These are phyloP conservation scores for Triangularia setosa DNA, from an alignment of 2,329 filamentous ascomycete species.

Conservation along the genomic window DNA sequence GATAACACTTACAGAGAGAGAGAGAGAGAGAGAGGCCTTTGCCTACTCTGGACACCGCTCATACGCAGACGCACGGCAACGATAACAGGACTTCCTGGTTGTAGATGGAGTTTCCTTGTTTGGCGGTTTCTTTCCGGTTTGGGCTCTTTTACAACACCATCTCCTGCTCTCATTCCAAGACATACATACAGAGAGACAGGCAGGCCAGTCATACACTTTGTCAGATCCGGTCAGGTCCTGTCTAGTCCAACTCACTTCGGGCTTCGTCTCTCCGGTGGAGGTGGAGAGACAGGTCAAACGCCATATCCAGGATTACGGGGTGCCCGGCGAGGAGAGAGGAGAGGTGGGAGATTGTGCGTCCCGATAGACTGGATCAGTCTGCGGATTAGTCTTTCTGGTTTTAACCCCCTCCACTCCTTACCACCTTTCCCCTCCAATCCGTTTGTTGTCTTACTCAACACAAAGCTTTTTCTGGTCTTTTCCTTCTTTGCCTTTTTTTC, in stretches of 20 bases:
- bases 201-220: neutral
- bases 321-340: neutral
- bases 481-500: neutral
- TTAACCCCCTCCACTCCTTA: neutral
- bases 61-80: neutral
- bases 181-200: neutral
- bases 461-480: neutral
- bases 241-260: neutral
- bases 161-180: neutral
- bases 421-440: neutral
- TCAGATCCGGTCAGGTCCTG: neutral
- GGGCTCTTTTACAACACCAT: slow-evolving; percentile 1
- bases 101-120: neutral
- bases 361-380: slow-evolving; percentile 10
- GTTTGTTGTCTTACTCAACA: slow-evolving; percentile 6
- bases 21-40: neutral
- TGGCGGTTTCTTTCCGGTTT: slow-evolving; percentile 1
- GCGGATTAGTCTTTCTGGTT: neutral
- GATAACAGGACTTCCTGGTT: neutral
- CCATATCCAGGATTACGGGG: neutral
- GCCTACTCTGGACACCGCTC: neutral
- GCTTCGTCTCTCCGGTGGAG: neutral
- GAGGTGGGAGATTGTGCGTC: neutral
- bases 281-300: neutral
- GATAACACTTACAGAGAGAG: neutral